A percentile compares a stretch with the other conserved stretches of the same genome.
Conservation (phyloP, 2,329 filamentous ascomycete species). For the Fusarium palustre region DNA sequence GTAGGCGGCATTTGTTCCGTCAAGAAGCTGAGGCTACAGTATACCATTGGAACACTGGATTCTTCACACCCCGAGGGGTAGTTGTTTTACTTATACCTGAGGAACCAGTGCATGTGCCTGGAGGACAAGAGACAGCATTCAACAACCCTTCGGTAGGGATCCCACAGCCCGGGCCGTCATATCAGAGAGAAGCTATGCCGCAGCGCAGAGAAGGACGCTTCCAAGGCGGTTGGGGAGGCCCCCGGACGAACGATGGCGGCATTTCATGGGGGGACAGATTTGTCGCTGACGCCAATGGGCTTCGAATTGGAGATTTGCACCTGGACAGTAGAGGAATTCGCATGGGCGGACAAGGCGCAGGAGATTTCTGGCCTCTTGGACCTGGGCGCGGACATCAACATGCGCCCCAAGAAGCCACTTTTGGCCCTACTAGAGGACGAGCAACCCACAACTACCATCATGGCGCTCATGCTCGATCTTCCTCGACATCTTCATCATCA, state of each 20-base stretch:
- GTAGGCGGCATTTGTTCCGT: slow-evolving; percentile 29
- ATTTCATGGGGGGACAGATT: slow-evolving; percentile 58
- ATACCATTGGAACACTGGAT: slow-evolving; percentile 67
- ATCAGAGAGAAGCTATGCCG: slow-evolving; percentile 20
- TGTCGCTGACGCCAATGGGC: slow-evolving; percentile 58
- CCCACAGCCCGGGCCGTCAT: slow-evolving; percentile 20
- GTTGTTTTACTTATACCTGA: slow-evolving; percentile 52
- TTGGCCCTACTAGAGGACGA: slow-evolving; percentile 25
- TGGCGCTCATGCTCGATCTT: slow-evolving; percentile 49
- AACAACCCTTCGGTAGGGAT: slow-evolving; percentile 35
- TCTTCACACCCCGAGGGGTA: slow-evolving; percentile 65
- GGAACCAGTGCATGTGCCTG: slow-evolving; percentile 44
- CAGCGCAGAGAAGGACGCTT: slow-evolving; percentile 29
- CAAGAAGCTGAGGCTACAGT: slow-evolving; percentile 42
- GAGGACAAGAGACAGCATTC: slow-evolving; percentile 41
- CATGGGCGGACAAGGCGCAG: slow-evolving; percentile 22
- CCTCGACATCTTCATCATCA: slow-evolving; percentile 51
- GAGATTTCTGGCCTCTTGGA: background rate
- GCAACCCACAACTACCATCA: slow-evolving; percentile 21
- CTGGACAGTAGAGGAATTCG: slow-evolving; percentile 57
- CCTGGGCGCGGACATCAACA: background rate
- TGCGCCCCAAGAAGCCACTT: slow-evolving; percentile 3
- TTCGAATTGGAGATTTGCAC: slow-evolving; percentile 60
- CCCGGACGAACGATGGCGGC: slow-evolving; percentile 58
- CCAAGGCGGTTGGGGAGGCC: slow-evolving; percentile 45